Percentiles rank a stretch among this genome's conserved stretches.
Evolutionary conservation across 306 rosid species (phyloP).

Genomic region (Gleditsia sinensis): DNA sequence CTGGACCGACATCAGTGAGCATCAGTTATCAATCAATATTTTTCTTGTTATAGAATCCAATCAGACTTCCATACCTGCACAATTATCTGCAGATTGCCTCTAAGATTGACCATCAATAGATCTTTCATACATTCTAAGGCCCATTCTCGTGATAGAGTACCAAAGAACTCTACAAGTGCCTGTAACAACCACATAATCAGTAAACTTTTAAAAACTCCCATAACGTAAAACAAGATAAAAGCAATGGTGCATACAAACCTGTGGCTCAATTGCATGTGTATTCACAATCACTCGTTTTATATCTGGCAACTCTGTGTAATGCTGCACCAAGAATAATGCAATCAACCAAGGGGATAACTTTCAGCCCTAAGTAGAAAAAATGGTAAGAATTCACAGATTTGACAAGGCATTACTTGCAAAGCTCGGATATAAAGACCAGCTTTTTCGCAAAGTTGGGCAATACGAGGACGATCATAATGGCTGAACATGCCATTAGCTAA

Average conservation of each 20-base stretch:
- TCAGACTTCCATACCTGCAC: conserved; percentile 72
- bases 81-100: conserved; percentile 96
- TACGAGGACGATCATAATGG: conserved; percentile 97
- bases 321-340: conserved; percentile 66
- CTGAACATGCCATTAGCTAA: conserved; percentile 99
- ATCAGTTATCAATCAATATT: conserved; percentile 23
- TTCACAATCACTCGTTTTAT: conserved; percentile 95
- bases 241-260: conserved; percentile 57
- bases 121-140: conserved; percentile 99
- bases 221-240: conserved; percentile 25
- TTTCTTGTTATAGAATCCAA: conserved; percentile 19
- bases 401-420: conserved; percentile 69
- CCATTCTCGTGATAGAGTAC: conserved; percentile 93
- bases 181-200: conserved; percentile 48
- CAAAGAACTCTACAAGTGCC: conserved; percentile 97
- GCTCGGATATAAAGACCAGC: conserved; percentile 98
- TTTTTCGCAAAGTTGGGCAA: conserved; percentile 97
- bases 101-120: conserved; percentile 88
- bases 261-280: conserved; percentile 99
- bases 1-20: conserved; percentile 53
- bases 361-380: conserved; percentile 6
- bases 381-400: conserved; percentile 18
- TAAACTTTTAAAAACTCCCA: conserved; percentile 1
- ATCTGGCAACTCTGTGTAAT: conserved; percentile 96
- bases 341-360: conserved; percentile 18